These are phyloP conservation scores for Solanum gandarillasii DNA, from an alignment of 257 asterid genomes.

Conservation along the genomic window DNA sequence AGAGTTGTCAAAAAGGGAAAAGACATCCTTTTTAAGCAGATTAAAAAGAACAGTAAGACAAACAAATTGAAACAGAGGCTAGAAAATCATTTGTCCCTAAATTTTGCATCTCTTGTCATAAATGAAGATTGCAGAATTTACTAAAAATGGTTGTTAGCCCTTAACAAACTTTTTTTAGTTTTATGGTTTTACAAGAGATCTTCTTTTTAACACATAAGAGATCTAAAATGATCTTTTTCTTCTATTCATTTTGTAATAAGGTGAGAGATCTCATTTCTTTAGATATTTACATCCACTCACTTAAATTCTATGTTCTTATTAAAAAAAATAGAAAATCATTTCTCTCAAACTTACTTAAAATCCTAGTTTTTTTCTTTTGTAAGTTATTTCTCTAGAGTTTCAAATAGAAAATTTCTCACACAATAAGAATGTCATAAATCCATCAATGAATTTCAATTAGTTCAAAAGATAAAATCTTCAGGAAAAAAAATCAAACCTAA, in stretches of 20 bases:
- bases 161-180: no score
- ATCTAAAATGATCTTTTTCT: no score
- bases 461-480: neutral
- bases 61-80: neutral
- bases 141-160: no score
- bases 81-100: neutral
- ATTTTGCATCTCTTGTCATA: neutral
- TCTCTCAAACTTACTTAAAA: neutral
- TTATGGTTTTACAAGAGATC: no score
- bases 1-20: neutral
- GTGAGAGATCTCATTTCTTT: no score
- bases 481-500: neutral
- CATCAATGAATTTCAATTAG: neutral
- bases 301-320: no score
- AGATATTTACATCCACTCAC: no score
- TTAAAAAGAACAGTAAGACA: neutral
- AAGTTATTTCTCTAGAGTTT: neutral
- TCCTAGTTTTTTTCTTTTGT: neutral
- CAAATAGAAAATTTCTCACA: neutral
- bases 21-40: neutral
- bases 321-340: no score
- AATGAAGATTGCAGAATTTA: neutral
- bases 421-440: no score
- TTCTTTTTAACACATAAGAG: no score
- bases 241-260: no score